Evolutionary conservation across 257 asterid genomes (phyloP), one percentile per base, ranked within the genome.

Genomic region (Leptodermis oblonga): DNA sequence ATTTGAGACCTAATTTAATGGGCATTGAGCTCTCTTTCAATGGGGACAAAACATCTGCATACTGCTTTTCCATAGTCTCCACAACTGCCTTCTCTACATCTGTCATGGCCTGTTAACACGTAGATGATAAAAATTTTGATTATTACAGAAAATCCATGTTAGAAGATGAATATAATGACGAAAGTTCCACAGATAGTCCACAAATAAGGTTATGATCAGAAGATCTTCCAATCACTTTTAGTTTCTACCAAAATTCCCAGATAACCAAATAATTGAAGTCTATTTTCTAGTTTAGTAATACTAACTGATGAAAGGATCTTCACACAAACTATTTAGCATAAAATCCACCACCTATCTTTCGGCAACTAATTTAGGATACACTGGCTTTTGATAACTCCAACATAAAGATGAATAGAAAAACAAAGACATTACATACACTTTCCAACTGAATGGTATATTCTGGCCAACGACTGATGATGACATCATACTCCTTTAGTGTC

Each of bases 401-500:
- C 2, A 20, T 12, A 14, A 45, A 17, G n/a, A 15, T 48, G 61
- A 68, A 18, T 17, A 63, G 56, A 58, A 42, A 33, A 43, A 45
- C 31, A n/a, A 36, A 52, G 60, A 49, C 55, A 53, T 52, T 41
- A 48, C 90, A 30, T 85, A 92, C 97, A 83, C 78, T 81, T 81
- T 93, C 99, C 79, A 93, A 75, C 0, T 83, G 79, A 67, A 86
- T 81, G 62, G 95, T 80, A 67, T 93, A 93, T 71, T 93, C 99
- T 1, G 97, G 99, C 99, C 99, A 93, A 42, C 96, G 90, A 61
- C 88, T 81, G 68, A 93, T 88, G 52, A 93, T 82, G 76, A 85
- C 88, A 65, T 93, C 92, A 63, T 87, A 93, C 59, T 90, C 97
- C 8, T 77, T 74, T 62, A 93, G 85, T 3, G 88, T 86, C 80